Conservation (phyloP, 192 early-diverging fungal genomes). For the Dimargaris verticillata region DNA sequence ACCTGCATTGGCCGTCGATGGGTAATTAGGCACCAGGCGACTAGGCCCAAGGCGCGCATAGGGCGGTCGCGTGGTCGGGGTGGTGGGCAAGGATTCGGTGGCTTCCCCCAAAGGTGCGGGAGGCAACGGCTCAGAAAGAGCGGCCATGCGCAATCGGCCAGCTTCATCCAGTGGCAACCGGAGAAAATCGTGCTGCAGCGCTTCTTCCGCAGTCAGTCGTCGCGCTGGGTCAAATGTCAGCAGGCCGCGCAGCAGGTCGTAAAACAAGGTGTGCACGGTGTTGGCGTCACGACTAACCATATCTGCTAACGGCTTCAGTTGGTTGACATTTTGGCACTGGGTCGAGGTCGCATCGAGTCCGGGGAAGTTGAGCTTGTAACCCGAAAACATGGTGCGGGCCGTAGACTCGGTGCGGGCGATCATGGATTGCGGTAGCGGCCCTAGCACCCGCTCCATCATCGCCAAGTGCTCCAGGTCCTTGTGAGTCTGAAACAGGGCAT, state of each 20-base stretch:
- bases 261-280: conserved; percentile 32
- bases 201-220: conserved; percentile 67
- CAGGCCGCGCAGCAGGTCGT: conserved; percentile 54
- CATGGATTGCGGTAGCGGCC: conserved; percentile 51
- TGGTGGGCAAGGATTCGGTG: no score
- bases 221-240: conserved; percentile 63
- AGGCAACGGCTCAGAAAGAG: no score
- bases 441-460: conserved; percentile 88
- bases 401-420: conserved; percentile 24
- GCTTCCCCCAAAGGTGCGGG: no score
- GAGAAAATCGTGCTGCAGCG: conserved; percentile 77
- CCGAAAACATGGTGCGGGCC: conserved; percentile 24
- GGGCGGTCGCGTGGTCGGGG: no score
- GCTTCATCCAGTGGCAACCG: conserved; percentile 30
- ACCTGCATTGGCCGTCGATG: neutral
- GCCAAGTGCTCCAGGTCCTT: conserved; percentile 93
- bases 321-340: conserved; percentile 21
- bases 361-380: conserved; percentile 20
- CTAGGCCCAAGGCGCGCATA: no score
- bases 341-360: conserved; percentile 21
- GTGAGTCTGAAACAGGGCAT: conserved; percentile 94
- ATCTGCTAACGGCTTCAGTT: conserved; percentile 25
- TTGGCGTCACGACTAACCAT: conserved; percentile 28
- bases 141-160: no score
- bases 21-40: no score